These are phyloP conservation scores for Cyberlindnera mrakii DNA, from an alignment of 805 yeast genomes.

Conservation along the genomic window DNA sequence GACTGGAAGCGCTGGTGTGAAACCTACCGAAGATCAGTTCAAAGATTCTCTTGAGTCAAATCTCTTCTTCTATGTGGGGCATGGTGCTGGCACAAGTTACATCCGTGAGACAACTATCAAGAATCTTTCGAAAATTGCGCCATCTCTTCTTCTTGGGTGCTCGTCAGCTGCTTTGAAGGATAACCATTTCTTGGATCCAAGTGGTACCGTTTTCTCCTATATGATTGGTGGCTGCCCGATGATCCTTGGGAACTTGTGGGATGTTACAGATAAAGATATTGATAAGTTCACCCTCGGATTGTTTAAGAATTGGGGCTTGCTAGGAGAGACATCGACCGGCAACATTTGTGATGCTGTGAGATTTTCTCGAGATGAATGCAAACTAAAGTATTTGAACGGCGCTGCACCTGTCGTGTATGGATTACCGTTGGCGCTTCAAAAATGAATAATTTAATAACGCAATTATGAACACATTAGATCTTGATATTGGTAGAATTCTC, in stretches of 20 bases:
- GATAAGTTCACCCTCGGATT: slow-evolving; percentile 66
- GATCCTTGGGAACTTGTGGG: slow-evolving; percentile 88
- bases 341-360: slow-evolving; percentile 51
- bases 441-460: slow-evolving; percentile 6
- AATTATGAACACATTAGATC: slow-evolving; percentile 1
- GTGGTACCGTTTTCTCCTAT: slow-evolving; percentile 74
- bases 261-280: slow-evolving; percentile 93
- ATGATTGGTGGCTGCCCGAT: slow-evolving; percentile 76
- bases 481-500: slow-evolving; percentile 8
- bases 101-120: slow-evolving; percentile 51
- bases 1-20: slow-evolving; percentile 45
- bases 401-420: slow-evolving; percentile 93
- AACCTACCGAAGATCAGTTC: slow-evolving; percentile 55
- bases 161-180: slow-evolving; percentile 68
- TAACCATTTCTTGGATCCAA: slow-evolving; percentile 59
- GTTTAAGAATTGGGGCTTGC: slow-evolving; percentile 62
- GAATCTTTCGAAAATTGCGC: slow-evolving; percentile 39
- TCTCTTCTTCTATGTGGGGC: slow-evolving; percentile 79
- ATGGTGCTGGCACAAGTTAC: slow-evolving; percentile 93
- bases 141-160: slow-evolving; percentile 77
- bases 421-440: slow-evolving; percentile 48
- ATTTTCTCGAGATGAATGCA: slow-evolving; percentile 60
- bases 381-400: slow-evolving; percentile 73
- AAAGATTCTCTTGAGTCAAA: slow-evolving; percentile 37
- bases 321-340: slow-evolving; percentile 16